These are phyloP conservation scores for Closterium sp. DNA, from an alignment of 139 green algal genomes.

Conservation along the genomic window DNA sequence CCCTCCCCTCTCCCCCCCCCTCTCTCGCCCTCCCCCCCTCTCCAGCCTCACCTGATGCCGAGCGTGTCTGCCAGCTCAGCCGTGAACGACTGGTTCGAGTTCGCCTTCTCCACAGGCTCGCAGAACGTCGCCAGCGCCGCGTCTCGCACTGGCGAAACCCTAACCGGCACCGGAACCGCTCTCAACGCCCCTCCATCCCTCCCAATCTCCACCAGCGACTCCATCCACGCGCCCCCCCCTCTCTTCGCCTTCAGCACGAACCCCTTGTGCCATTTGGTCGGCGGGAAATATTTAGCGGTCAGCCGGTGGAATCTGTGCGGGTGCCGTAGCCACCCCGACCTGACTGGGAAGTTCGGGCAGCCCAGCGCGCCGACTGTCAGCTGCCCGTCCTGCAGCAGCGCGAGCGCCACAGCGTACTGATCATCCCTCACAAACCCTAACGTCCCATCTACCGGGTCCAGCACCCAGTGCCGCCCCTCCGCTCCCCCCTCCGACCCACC, in stretches of 20 bases:
- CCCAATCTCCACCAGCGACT: constrained; percentile 29
- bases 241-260: neutral
- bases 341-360: constrained; percentile 59
- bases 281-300: constrained; percentile 26
- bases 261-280: neutral
- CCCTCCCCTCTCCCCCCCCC: neutral
- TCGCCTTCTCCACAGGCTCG: constrained; percentile 56
- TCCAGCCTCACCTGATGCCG: constrained; percentile 30
- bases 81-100: constrained; percentile 46
- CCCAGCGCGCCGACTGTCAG: constrained; percentile 56
- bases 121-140: constrained; percentile 47
- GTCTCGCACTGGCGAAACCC: constrained; percentile 30
- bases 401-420: constrained; percentile 60
- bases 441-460: constrained; percentile 62
- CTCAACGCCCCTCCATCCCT: neutral
- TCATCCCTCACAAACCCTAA: constrained; percentile 56
- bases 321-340: constrained; percentile 34
- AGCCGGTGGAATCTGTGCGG: constrained; percentile 43
- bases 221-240: constrained; percentile 31
- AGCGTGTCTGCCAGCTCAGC: constrained; percentile 45
- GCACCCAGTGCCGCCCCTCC: constrained; percentile 53
- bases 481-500: constrained; percentile 42
- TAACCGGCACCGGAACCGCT: neutral
- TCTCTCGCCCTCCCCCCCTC: neutral
- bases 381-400: constrained; percentile 55